Percentiles rank a stretch among this genome's conserved stretches.
Evolutionary conservation across 768 basidiomycete genomes (phyloP).

Genomic region (Butyriboletus loyo): DNA sequence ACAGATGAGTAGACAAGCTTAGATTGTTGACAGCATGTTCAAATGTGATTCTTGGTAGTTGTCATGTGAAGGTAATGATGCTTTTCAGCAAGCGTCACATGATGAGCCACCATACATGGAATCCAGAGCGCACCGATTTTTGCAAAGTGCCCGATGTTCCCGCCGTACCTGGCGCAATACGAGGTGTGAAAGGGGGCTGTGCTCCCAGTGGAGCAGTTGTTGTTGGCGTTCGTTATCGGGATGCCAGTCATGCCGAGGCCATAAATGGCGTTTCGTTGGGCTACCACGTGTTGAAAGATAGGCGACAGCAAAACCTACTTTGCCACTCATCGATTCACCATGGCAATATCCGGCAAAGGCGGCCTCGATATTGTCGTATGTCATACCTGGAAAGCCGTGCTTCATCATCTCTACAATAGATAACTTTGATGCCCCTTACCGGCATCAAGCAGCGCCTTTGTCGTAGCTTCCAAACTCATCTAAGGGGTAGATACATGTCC

Average conservation of each 20-base stretch:
- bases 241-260: slow-evolving; percentile 78
- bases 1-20: slow-evolving; percentile 80
- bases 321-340: slow-evolving; percentile 74
- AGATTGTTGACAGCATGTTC: slow-evolving; percentile 72
- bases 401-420: slow-evolving; percentile 9
- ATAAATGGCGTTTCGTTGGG: slow-evolving; percentile 56
- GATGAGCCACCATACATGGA: not conserved
- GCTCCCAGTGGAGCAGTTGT: slow-evolving; percentile 80
- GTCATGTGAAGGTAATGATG: not conserved
- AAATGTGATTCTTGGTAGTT: slow-evolving; percentile 84
- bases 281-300: not conserved
- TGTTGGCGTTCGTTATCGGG: slow-evolving; percentile 81
- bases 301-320: slow-evolving; percentile 36
- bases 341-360: slow-evolving; percentile 77
- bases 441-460: slow-evolving; percentile 82
- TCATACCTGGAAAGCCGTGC: slow-evolving; percentile 52
- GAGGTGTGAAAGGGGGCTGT: slow-evolving; percentile 71
- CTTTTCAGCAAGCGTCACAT: not conserved
- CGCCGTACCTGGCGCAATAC: slow-evolving; percentile 70
- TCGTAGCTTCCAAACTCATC: slow-evolving; percentile 57
- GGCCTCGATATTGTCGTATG: slow-evolving; percentile 67
- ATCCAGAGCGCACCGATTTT: slow-evolving; percentile 57
- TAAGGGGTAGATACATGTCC: not conserved
- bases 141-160: slow-evolving; percentile 59
- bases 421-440: slow-evolving; percentile 35